phyloP scores from a whole-genome alignment of 352 stramenopile genomes.

The Phytophthora vignae region DNA sequence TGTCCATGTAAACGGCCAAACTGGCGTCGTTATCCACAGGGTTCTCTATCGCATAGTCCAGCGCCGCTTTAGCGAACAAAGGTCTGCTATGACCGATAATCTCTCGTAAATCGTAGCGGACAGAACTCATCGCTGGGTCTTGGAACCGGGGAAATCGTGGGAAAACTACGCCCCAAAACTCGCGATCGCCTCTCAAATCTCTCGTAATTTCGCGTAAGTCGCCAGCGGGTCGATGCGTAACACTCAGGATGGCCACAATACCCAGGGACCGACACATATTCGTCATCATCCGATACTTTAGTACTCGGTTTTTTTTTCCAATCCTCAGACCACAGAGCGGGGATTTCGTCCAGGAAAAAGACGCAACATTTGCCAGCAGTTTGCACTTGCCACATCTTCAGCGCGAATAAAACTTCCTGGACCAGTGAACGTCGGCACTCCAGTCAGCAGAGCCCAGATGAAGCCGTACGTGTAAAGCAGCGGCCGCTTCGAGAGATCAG shows the following conservation, averaged over 20 bases:
- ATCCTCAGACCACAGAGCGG: background rate
- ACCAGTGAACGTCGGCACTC: background rate
- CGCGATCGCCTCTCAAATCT: background rate
- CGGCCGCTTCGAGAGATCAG: background rate
- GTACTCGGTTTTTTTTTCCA: background rate
- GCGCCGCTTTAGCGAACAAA: background rate
- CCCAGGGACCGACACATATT: background rate
- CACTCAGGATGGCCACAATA: background rate
- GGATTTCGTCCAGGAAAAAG: background rate
- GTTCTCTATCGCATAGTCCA: background rate
- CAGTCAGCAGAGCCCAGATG: background rate
- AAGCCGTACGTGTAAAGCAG: background rate
- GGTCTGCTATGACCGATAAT: background rate
- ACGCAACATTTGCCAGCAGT: background rate
- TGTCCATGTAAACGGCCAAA: background rate
- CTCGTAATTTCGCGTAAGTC: background rate
- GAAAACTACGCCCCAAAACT: background rate
- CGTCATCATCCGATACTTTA: background rate
- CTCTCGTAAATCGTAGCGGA: background rate
- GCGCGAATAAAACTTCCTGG: background rate
- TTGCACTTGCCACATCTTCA: background rate
- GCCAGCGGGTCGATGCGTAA: background rate
- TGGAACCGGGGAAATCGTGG: background rate
- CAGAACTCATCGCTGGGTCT: background rate
- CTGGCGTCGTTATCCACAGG: background rate